These are phyloP conservation scores for Penicillium sp. DNA, from an alignment of 2,329 filamentous ascomycete genomes.

Conservation along the genomic window DNA sequence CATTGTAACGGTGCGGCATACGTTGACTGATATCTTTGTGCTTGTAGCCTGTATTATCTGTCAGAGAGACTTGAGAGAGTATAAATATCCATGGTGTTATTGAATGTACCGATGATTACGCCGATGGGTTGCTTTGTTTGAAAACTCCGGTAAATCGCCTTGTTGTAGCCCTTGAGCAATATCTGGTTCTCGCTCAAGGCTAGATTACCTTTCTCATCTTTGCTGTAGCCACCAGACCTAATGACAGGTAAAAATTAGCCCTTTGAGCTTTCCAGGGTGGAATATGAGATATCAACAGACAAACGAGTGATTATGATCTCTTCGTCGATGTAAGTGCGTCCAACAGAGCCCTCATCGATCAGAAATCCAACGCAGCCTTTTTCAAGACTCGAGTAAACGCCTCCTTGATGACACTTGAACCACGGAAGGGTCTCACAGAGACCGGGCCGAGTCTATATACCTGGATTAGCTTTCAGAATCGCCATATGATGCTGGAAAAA, in stretches of 20 bases:
- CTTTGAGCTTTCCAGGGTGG: not conserved
- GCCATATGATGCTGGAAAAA: not conserved
- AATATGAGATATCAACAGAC: constrained; percentile 45
- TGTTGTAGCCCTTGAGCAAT: not conserved
- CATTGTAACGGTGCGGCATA: constrained; percentile 64
- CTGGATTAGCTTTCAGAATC: not conserved
- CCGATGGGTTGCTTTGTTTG: not conserved
- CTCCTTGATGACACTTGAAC: constrained; percentile 65
- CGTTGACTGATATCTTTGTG: constrained; percentile 54
- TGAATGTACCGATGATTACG: constrained; percentile 34
- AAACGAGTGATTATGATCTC: constrained; percentile 68
- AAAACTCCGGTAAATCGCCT: not conserved
- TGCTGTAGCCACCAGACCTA: constrained; percentile 59
- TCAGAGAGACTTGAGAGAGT: too few relatives aligned
- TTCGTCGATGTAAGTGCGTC: constrained; percentile 62
- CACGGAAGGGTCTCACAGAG: constrained; percentile 68
- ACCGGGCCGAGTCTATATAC: constrained; percentile 52
- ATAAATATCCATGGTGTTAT: constrained; percentile 31
- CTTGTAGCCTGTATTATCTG: constrained; percentile 49
- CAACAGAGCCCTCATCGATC: constrained; percentile 59
- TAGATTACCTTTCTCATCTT: constrained; percentile 41
- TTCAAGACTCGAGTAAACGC: constrained; percentile 32
- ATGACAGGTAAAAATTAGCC: not conserved
- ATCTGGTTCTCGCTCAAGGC: not conserved
- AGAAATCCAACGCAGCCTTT: constrained; percentile 60